Conservation (phyloP, 441 rosid genomes). For the Lepidium campestre region DNA sequence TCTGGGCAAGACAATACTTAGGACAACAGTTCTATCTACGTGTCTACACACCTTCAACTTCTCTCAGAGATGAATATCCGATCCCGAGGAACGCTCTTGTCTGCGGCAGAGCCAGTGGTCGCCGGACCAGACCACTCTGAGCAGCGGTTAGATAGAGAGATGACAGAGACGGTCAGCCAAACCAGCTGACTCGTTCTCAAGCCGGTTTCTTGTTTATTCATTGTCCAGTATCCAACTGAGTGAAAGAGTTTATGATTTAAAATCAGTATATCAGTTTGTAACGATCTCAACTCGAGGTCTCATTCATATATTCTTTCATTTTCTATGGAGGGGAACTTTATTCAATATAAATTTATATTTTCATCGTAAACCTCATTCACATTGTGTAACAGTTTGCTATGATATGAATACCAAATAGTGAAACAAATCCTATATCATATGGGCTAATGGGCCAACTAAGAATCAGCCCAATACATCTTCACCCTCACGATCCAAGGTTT, state of each 20-base stretch:
- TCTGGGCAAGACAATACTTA: constrained; percentile 84
- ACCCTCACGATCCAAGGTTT: too few species aligned
- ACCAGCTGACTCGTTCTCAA: constrained; percentile 4
- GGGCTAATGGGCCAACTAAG: too few species aligned
- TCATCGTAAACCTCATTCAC: background rate
- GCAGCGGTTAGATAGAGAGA: constrained; percentile 1
- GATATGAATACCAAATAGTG: too few species aligned
- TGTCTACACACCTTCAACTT: constrained; percentile 63
- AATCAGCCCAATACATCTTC: too few species aligned
- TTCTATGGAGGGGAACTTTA: background rate
- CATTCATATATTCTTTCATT: constrained; percentile 20
- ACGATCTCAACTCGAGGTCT: constrained; percentile 36
- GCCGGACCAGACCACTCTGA: constrained; percentile 72
- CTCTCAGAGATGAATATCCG: constrained; percentile 85
- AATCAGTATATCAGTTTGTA: constrained; percentile 10
- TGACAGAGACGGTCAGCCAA: constrained; percentile 15
- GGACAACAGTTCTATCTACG: constrained; percentile 90
- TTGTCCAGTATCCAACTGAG: background rate
- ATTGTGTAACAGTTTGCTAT: background rate
- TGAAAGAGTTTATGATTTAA: constrained; percentile 2
- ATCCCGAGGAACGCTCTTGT: constrained; percentile 84
- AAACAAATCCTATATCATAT: too few species aligned
- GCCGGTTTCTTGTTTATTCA: constrained; percentile 12
- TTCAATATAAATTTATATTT: background rate
- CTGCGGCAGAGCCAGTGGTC: constrained; percentile 78